phyloP scores from a whole-genome alignment of 108 stramenopile genomes.

The Epipyxis sp. region DNA sequence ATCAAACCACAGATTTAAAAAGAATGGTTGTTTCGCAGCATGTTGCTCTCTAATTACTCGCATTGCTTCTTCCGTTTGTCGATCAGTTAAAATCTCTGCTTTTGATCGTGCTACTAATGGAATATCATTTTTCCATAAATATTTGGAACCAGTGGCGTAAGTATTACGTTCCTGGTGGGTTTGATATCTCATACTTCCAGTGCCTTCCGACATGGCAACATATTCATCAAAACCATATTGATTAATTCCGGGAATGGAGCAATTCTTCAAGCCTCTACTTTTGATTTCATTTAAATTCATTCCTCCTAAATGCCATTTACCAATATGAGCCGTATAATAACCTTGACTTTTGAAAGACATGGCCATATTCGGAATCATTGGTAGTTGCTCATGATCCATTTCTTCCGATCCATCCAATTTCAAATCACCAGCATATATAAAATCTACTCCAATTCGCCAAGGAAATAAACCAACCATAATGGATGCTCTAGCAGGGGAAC shows the following conservation, averaged over 20 bases:
- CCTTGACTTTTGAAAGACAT: neutral
- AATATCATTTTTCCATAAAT: neutral
- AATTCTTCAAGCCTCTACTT: neutral
- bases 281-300: neutral
- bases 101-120: neutral
- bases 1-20: neutral
- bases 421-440: neutral
- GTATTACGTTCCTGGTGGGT: neutral
- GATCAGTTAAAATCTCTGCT: neutral
- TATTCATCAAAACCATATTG: slow-evolving; percentile 16
- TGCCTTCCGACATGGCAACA: neutral
- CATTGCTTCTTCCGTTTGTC: slow-evolving; percentile 1
- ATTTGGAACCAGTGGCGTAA: neutral
- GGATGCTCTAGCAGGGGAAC: neutral
- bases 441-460: neutral
- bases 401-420: neutral
- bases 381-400: neutral
- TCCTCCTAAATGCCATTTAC: slow-evolving; percentile 18
- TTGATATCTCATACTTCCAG: neutral
- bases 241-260: neutral
- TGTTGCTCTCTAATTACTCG: neutral
- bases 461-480: neutral
- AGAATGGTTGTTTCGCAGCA: neutral
- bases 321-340: slow-evolving; percentile 16
- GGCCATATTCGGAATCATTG: neutral